Base-by-base conservation (phyloP, 2,329 filamentous ascomycete species). In the Drechslerella coelobrocha region DNA sequence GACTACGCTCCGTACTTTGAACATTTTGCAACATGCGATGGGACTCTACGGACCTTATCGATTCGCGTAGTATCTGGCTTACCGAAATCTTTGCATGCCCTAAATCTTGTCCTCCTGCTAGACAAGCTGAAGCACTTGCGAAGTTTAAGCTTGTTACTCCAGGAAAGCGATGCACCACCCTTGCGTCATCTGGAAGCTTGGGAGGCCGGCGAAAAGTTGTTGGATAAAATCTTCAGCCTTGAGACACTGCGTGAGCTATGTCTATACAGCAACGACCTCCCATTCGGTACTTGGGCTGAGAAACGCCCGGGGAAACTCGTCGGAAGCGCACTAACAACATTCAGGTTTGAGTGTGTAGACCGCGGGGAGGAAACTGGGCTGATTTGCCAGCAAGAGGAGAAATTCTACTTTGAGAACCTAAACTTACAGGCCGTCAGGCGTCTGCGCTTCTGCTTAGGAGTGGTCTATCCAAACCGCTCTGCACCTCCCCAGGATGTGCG, bases 161-260 rank as follows among this genome's bases (percentile, higher is more conserved):
- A 37, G 14, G 63, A 68, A 27, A 4, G 2, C 10, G 12, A n/a
- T 0, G 24, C 17, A 10, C 14, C 23, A 1, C 56, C 55, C 2
- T n/a, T 29, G 2, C 17, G 10, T 6, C 19, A 52, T 14, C 63
- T 52, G 24, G 10, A 10, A 10, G 24, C 21, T 0, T 61, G 51
- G 51, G 6, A 39, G 1, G 1, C 26, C 9, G 63, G 51, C 5
- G 5, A 56, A 14, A 7, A 52, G 14, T 34, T 68, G 1, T 31
- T 68, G 1, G 63, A 68, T 31, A 47, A 31, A 1, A 68, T 68
- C 26, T 68, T 68, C 9, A 23, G 34, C 6, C 55, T 68, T 9
- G 26, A 52, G n/a, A 39, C 27, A 2, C 56, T 68, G 5, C 41
- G 52, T 3, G 51, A 68, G 17, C 21, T 68, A 7, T 43, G 24